A percentile compares a stretch with the other conserved stretches of the same genome.
These are phyloP conservation scores for Sporothrix humicola DNA, from an alignment of 2,329 filamentous ascomycete genomes.

Conservation along the genomic window DNA sequence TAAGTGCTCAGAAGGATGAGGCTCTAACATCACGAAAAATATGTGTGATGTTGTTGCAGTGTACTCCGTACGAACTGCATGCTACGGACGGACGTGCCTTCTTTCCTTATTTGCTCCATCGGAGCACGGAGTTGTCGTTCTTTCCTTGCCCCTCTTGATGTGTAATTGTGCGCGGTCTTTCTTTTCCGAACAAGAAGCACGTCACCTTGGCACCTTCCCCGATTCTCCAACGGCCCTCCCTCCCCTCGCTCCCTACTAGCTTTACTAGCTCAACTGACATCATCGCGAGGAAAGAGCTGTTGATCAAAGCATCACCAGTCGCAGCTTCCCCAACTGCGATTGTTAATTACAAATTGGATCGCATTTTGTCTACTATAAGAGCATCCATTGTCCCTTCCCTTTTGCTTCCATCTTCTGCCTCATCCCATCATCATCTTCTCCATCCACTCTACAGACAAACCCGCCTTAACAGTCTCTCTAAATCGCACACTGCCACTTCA, in stretches of 20 bases:
- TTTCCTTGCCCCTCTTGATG: neutral
- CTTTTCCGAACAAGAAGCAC: slow-evolving; percentile 9
- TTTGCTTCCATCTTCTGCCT: neutral
- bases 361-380: neutral
- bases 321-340: neutral
- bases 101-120: neutral
- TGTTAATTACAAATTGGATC: neutral
- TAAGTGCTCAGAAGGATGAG: neutral
- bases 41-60: too few species aligned
- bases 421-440: neutral
- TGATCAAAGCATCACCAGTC: neutral
- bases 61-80: too few species aligned
- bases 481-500: neutral
- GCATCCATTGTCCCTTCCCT: neutral
- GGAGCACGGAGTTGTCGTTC: neutral
- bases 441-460: neutral
- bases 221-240: neutral
- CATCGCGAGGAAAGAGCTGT: neutral
- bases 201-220: slow-evolving; percentile 5
- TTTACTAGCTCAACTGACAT: neutral
- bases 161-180: too few species aligned
- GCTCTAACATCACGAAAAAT: neutral
- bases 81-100: neutral
- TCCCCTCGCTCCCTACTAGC: too few species aligned
- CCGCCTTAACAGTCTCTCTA: neutral